phyloP scores from a whole-genome alignment of 495 filamentous ascomycete genomes.

The Podospora conica region DNA sequence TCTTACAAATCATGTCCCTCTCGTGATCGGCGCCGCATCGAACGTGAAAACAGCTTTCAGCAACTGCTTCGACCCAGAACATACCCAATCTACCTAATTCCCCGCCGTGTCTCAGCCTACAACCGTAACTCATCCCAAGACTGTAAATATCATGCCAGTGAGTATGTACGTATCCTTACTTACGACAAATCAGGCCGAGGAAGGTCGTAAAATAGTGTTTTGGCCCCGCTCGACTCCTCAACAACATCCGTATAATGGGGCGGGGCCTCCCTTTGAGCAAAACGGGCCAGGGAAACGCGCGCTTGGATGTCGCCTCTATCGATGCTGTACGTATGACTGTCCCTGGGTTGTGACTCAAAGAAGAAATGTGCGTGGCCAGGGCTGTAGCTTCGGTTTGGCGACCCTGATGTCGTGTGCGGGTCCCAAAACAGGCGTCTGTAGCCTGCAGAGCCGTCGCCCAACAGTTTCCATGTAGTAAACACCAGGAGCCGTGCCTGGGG shows the following conservation, averaged over 20 bases:
- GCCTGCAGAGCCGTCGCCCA: background rate
- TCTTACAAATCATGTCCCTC: background rate
- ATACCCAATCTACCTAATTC: background rate
- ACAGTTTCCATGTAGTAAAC: conserved; percentile 8
- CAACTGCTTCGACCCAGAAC: background rate
- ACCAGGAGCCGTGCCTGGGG: conserved; percentile 8
- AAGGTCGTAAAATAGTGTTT: background rate
- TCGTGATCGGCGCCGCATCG: background rate
- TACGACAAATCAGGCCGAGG: background rate
- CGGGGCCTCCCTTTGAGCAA: background rate
- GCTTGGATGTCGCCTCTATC: conserved; percentile 1
- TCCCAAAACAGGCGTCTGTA: background rate
- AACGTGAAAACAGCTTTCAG: background rate
- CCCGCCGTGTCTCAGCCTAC: background rate
- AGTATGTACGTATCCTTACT: background rate
- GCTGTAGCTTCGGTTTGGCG: conserved; percentile 1
- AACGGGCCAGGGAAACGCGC: conserved; percentile 1
- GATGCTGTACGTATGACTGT: background rate
- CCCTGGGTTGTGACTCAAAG: conserved; percentile 4
- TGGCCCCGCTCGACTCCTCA: background rate
- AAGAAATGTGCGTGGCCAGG: background rate
- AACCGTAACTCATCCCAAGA: background rate
- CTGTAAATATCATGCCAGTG: background rate
- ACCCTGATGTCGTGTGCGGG: conserved; percentile 1
- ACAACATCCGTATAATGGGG: conserved; percentile 1